phyloP scores from a whole-genome alignment of 352 stramenopile species.

The Globisporangium megalacanthum region DNA sequence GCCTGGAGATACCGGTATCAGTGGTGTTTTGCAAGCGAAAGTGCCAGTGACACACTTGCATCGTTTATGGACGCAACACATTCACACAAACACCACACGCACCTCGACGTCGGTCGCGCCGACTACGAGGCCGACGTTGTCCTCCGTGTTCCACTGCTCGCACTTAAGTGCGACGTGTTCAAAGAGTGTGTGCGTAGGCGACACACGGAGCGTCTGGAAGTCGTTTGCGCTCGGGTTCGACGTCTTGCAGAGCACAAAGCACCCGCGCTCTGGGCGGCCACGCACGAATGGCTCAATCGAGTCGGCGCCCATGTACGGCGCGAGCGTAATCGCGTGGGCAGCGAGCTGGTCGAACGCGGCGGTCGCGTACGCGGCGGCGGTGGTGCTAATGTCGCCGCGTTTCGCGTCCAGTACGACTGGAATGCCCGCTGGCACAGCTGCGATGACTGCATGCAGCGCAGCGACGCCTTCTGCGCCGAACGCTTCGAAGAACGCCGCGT shows the following conservation, averaged over 20 bases:
- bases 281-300: constrained; percentile 96
- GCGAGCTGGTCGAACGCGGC: constrained; percentile 91
- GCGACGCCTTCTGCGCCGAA: constrained; percentile 84
- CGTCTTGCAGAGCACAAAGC: constrained; percentile 99
- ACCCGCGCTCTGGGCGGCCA: constrained; percentile 76
- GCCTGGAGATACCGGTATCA: constrained; percentile 32
- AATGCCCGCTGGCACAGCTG: constrained; percentile 85
- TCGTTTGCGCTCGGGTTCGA: constrained; percentile 97
- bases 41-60: not conserved
- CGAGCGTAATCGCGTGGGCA: constrained; percentile 95
- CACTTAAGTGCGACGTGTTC: constrained; percentile 91
- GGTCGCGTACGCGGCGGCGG: constrained; percentile 93
- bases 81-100: not conserved
- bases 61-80: not conserved
- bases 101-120: constrained; percentile 93
- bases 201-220: constrained; percentile 85
- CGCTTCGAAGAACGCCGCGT: constrained; percentile 98
- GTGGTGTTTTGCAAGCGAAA: constrained; percentile 1
- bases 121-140: constrained; percentile 96
- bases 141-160: constrained; percentile 84
- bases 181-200: constrained; percentile 46
- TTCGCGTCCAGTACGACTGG: constrained; percentile 98
- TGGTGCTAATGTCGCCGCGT: constrained; percentile 98
- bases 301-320: constrained; percentile 98
- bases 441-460: constrained; percentile 90